Evolutionary conservation across 1,139 yeast species (phyloP).

Genomic region (Geotrichum restrictum): DNA sequence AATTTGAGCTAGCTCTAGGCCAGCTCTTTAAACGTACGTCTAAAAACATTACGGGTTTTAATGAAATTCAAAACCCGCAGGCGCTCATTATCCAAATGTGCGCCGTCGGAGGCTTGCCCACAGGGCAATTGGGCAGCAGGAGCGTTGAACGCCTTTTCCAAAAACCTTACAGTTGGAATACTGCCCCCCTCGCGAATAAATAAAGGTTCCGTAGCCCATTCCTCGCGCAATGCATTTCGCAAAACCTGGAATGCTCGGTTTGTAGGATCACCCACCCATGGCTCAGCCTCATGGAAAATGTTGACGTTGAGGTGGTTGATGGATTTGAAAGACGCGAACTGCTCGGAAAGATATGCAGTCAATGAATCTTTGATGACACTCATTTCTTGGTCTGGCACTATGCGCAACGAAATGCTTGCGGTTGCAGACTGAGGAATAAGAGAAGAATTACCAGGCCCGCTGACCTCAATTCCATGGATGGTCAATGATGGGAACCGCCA

Average conservation of each 20-base stretch:
- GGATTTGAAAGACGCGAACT: conserved; percentile 50
- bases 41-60: conserved; percentile 65
- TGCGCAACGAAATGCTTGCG: conserved; percentile 74
- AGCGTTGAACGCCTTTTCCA: conserved; percentile 78
- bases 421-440: conserved; percentile 81
- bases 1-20: not conserved
- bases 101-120: conserved; percentile 93
- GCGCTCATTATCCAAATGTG: conserved; percentile 86
- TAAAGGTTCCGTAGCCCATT: conserved; percentile 48
- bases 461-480: conserved; percentile 76
- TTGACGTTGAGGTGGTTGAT: conserved; percentile 57
- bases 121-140: conserved; percentile 95
- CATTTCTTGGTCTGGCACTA: conserved; percentile 84
- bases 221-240: conserved; percentile 53
- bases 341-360: conserved; percentile 44
- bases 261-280: conserved; percentile 88
- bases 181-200: conserved; percentile 95
- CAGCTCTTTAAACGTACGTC: conserved; percentile 30
- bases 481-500: conserved; percentile 93
- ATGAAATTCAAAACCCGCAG: conserved; percentile 72
- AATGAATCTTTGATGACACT: conserved; percentile 53
- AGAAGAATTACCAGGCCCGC: conserved; percentile 87
- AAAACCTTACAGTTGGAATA: conserved; percentile 80
- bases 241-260: conserved; percentile 71
- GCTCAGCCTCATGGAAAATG: conserved; percentile 82